phyloP scores from a whole-genome alignment of 139 green algal species.

The Haematococcus sp. region DNA sequence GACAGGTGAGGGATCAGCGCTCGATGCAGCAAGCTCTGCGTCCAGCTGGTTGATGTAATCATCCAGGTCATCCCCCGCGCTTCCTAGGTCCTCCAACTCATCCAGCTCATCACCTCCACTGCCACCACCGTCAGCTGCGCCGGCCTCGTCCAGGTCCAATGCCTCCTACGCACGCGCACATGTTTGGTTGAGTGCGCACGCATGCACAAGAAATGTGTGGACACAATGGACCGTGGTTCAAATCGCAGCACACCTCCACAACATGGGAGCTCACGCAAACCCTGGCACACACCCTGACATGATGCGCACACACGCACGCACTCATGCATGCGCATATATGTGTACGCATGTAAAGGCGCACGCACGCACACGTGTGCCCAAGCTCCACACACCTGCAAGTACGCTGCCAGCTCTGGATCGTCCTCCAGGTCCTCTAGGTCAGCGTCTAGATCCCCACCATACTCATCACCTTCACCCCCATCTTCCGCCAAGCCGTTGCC shows the following conservation, averaged over 20 bases:
- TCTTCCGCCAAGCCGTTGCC: not conserved
- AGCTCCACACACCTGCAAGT: conserved; percentile 22
- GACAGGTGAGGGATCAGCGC: too few relatives aligned
- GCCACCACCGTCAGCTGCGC: not conserved
- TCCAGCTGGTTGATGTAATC: conserved; percentile 33
- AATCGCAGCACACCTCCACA: not conserved
- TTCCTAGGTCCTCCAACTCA: too few relatives aligned
- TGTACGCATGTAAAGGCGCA: not conserved
- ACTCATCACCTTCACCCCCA: not conserved
- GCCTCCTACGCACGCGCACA: conserved; percentile 18
- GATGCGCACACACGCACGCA: not conserved
- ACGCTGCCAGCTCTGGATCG: conserved; percentile 32
- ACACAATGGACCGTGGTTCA: not conserved
- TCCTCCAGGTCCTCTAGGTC: conserved; percentile 17
- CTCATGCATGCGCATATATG: not conserved
- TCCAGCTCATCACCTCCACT: conserved; percentile 10
- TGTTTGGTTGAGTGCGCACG: too few relatives aligned
- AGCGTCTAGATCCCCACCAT: not conserved
- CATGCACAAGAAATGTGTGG: not conserved
- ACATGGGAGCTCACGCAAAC: too few relatives aligned
- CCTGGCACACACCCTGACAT: not conserved
- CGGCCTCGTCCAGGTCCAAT: conserved; percentile 13
- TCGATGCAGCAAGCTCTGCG: too few relatives aligned
- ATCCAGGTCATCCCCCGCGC: conserved; percentile 17
- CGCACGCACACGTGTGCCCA: not conserved